Conservation (phyloP, 192 early-diverging fungal species). For the Coemansia sp. region DNA sequence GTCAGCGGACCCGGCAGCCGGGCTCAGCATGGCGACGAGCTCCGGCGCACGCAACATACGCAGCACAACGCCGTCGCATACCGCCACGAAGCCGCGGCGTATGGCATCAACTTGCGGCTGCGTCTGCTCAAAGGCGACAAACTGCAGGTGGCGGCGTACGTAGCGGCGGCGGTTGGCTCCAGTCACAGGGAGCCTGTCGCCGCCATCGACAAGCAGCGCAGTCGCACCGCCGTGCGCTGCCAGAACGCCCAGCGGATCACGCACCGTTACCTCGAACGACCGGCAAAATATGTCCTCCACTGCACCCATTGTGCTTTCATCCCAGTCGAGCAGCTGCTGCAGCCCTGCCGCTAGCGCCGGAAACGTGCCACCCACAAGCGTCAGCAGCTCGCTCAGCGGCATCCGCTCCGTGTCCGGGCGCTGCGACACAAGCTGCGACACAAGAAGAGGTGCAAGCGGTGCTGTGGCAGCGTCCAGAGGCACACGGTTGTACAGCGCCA, state of each 20-base stretch:
- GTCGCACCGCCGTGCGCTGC: slow-evolving; percentile 32
- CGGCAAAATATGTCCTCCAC: slow-evolving; percentile 83
- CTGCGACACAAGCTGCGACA: slow-evolving; percentile 59
- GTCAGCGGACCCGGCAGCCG: slow-evolving; percentile 2
- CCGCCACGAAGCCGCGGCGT: slow-evolving; percentile 69
- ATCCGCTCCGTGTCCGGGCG: background rate
- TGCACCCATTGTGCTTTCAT: slow-evolving; percentile 57
- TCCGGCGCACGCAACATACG: slow-evolving; percentile 62
- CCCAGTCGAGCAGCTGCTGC: slow-evolving; percentile 79
- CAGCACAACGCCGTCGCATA: slow-evolving; percentile 52
- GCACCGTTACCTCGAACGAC: slow-evolving; percentile 82
- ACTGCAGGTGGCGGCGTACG: slow-evolving; percentile 69
- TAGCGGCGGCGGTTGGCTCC: slow-evolving; percentile 71
- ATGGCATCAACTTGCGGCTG: slow-evolving; percentile 70
- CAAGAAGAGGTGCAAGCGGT: slow-evolving; percentile 71
- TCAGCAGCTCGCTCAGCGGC: slow-evolving; percentile 54
- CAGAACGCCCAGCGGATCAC: slow-evolving; percentile 24
- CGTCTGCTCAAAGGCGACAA: slow-evolving; percentile 64
- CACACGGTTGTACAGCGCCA: slow-evolving; percentile 90
- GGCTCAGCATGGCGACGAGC: slow-evolving; percentile 70
- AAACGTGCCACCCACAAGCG: slow-evolving; percentile 42
- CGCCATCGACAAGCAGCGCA: slow-evolving; percentile 64
- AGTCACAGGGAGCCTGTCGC: slow-evolving; percentile 72
- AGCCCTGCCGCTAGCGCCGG: slow-evolving; percentile 73
- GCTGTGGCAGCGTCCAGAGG: slow-evolving; percentile 61